Percentiles rank a stretch among this genome's conserved stretches.
Evolutionary conservation across 2,329 filamentous ascomycete genomes (phyloP).

Genomic region (Allantophomopsis lycopodina): DNA sequence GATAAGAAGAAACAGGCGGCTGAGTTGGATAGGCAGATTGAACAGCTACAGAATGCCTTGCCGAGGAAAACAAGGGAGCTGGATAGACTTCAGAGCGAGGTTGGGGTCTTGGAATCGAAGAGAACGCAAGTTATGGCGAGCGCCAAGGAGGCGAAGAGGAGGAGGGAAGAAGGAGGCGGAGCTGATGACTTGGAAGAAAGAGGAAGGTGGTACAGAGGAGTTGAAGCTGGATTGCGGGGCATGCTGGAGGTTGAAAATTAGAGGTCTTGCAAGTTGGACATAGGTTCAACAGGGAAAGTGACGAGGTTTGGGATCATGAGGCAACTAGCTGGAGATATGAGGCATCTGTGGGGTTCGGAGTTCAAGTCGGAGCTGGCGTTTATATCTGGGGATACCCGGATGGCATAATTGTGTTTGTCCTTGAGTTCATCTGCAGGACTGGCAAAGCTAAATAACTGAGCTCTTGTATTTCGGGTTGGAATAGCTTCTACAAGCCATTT

Average conservation of each 20-base stretch:
- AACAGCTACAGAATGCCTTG: conserved; percentile 44
- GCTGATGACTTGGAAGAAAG: conserved; percentile 64
- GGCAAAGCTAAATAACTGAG: too few species aligned
- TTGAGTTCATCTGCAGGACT: neutral
- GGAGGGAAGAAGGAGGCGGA: conserved; percentile 53
- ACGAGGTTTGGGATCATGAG: too few species aligned
- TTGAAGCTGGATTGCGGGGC: conserved; percentile 46
- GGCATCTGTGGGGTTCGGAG: conserved; percentile 1
- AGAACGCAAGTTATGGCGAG: conserved; percentile 49
- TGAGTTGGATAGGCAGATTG: conserved; percentile 49
- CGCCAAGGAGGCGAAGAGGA: conserved; percentile 55
- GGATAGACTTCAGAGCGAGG: conserved; percentile 52
- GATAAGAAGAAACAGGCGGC: conserved; percentile 34
- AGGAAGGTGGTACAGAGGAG: conserved; percentile 61
- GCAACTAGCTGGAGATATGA: neutral
- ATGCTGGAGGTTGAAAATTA: conserved; percentile 42
- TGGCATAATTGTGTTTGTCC: neutral
- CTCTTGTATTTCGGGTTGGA: too few species aligned
- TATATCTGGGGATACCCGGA: neutral
- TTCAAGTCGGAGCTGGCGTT: neutral
- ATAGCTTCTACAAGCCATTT: too few species aligned
- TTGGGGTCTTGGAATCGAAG: conserved; percentile 54
- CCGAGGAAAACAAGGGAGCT: conserved; percentile 54
- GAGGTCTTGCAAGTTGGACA: neutral
- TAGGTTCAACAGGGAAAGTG: too few species aligned